Evolutionary conservation across 257 asterid species (phyloP).

Genomic region (Gynochthodes officinalis): DNA sequence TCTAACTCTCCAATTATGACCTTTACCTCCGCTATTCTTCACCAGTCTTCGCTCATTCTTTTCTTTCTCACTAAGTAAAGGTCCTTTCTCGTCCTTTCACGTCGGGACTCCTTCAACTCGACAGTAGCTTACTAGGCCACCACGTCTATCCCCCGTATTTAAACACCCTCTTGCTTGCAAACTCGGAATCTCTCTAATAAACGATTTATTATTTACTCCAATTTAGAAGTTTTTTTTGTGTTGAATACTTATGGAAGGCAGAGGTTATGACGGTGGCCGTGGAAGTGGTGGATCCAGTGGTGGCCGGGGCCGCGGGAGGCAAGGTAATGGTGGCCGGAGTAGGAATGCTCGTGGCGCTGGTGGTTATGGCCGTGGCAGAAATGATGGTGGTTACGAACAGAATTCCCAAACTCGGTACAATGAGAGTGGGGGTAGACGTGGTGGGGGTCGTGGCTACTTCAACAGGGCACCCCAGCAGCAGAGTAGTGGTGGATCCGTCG

Average conservation of each 20-base stretch:
- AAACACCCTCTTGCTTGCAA: neutral
- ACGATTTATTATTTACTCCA: too few species aligned
- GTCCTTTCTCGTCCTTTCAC: conserved; percentile 16
- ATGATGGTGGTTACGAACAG: conserved; percentile 15
- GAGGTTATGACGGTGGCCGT: conserved; percentile 6
- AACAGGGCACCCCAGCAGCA: conserved; percentile 6
- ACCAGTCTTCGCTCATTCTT: too few species aligned
- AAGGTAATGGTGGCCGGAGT: neutral
- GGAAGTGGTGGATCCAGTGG: too few species aligned
- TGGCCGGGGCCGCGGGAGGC: neutral
- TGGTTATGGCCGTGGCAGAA: conserved; percentile 2
- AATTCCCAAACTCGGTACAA: neutral
- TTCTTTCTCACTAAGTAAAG: conserved; percentile 9
- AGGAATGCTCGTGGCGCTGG: neutral
- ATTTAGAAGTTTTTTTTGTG: too few species aligned
- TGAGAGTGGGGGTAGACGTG: neutral
- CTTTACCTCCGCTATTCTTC: too few species aligned
- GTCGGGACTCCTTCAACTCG: too few species aligned
- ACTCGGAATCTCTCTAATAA: too few species aligned
- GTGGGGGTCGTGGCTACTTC: conserved; percentile 11
- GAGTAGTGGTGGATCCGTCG: conserved; percentile 17
- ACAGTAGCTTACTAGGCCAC: too few species aligned
- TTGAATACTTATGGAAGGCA: too few species aligned
- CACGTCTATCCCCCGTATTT: neutral
- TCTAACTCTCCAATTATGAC: too few species aligned